phyloP scores from a whole-genome alignment of 2,329 filamentous ascomycete genomes.

The Fonsecaea pedrosoi region DNA sequence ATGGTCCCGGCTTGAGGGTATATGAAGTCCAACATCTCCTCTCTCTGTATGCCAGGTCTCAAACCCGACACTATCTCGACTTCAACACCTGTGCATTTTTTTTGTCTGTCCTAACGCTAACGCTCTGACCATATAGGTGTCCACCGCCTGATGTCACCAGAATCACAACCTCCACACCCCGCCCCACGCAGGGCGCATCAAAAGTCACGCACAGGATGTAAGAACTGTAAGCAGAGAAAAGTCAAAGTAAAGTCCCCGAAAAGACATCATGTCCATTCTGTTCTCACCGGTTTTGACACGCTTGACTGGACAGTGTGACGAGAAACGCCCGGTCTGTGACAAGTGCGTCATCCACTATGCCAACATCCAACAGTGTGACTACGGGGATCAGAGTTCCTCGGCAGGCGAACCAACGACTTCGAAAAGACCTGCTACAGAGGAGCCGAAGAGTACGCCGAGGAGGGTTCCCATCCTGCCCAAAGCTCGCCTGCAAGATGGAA shows the following conservation, averaged over 20 bases:
- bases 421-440: background rate
- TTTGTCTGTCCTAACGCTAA: background rate
- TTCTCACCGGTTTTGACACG: background rate
- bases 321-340: constrained; percentile 20
- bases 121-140: background rate
- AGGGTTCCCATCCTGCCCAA: constrained; percentile 20
- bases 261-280: background rate
- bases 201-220: constrained; percentile 12
- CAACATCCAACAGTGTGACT: constrained; percentile 19
- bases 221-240: constrained; percentile 19
- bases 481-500: constrained; percentile 1
- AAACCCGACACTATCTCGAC: background rate
- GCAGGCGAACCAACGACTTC: constrained; percentile 4
- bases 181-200: constrained; percentile 10
- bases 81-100: background rate
- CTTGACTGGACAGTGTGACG: constrained; percentile 10
- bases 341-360: constrained; percentile 20
- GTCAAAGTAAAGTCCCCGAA: constrained; percentile 4
- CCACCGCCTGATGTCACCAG: constrained; percentile 1
- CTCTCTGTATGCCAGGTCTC: background rate
- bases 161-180: constrained; percentile 1
- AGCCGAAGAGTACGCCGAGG: background rate
- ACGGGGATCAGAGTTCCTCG: constrained; percentile 13
- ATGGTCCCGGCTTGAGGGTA: constrained; percentile 2
- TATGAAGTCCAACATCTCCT: constrained; percentile 6